phyloP scores from a whole-genome alignment of 139 green algal genomes.

The Tetradesmus lagerheimii region DNA sequence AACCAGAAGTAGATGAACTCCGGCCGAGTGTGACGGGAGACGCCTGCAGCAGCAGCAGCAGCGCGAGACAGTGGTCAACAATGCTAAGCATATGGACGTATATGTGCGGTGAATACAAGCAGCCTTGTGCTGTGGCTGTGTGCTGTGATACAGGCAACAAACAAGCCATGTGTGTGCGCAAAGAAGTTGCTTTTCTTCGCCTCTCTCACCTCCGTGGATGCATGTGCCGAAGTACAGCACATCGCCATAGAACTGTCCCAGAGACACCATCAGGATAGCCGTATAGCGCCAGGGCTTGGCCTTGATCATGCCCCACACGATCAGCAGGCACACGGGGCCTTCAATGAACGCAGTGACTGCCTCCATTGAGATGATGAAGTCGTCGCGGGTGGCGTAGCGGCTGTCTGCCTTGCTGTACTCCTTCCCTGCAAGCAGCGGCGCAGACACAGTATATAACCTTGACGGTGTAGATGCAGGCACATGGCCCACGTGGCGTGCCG shows the following conservation, averaged over 20 bases:
- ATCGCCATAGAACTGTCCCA: constrained; percentile 93
- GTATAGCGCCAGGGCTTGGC: constrained; percentile 73
- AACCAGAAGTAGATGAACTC: constrained; percentile 93
- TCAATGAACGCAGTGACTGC: constrained; percentile 85
- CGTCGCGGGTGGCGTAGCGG: constrained; percentile 87
- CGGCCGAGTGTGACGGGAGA: constrained; percentile 67
- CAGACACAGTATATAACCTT: background rate
- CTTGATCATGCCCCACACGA: constrained; percentile 67
- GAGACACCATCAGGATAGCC: constrained; percentile 78
- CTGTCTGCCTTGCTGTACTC: constrained; percentile 93
- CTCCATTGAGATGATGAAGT: constrained; percentile 91
- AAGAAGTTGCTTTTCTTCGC: background rate
- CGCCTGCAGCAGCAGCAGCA: constrained; percentile 38
- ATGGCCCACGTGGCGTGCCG: too few species aligned
- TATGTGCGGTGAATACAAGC: too few species aligned
- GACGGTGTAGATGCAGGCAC: too few species aligned
- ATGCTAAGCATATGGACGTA: background rate
- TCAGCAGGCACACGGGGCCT: constrained; percentile 80
- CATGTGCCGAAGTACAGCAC: constrained; percentile 91
- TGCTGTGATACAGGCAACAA: too few species aligned
- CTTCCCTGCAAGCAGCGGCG: constrained; percentile 78
- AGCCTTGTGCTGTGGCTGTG: too few species aligned
- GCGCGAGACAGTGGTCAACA: background rate
- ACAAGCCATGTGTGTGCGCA: too few species aligned
- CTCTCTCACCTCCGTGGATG: constrained; percentile 71